Percentiles rank a stretch among this genome's conserved stretches.
phyloP scores from a whole-genome alignment of 2,329 filamentous ascomycete genomes.

The Colletotrichum magnum region DNA sequence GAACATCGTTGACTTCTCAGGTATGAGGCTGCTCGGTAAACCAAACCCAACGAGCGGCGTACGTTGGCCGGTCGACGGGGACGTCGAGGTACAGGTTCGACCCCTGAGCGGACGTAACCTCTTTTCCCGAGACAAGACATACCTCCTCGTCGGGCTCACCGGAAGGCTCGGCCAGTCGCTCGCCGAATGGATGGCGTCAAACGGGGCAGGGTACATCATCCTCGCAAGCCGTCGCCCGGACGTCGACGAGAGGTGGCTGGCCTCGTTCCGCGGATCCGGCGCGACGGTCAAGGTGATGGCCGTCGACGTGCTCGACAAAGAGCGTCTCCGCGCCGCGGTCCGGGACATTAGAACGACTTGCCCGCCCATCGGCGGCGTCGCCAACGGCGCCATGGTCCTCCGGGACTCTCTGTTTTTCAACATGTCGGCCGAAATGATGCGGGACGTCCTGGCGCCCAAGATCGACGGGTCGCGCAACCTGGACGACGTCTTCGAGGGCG shows the following conservation, averaged over 20 bases:
- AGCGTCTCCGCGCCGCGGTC: not conserved
- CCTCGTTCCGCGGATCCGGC: conserved; percentile 45
- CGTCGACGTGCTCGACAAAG: conserved; percentile 41
- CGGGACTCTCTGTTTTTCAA: conserved; percentile 42
- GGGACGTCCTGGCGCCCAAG: conserved; percentile 48
- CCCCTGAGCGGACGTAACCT: not conserved
- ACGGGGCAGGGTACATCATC: conserved; percentile 51
- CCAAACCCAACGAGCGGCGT: too few species aligned
- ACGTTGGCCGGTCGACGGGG: too few species aligned
- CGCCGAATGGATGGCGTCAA: conserved; percentile 51
- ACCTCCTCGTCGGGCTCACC: conserved; percentile 49
- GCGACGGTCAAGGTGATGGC: conserved; percentile 48
- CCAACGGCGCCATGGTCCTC: conserved; percentile 57
- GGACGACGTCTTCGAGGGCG: conserved; percentile 37
- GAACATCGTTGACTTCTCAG: too few species aligned
- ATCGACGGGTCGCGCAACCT: conserved; percentile 52
- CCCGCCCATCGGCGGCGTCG: conserved; percentile 51
- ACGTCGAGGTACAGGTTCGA: not conserved
- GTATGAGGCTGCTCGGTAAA: too few species aligned
- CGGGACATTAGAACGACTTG: not conserved
- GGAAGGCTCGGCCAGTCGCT: conserved; percentile 45
- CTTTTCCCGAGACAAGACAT: conserved; percentile 43
- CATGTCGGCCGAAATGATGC: conserved; percentile 48
- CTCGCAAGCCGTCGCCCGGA: conserved; percentile 53
- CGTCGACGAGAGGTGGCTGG: conserved; percentile 32